Evolutionary conservation across 1,139 yeast genomes (phyloP).

Genomic region (Taphrina populina): DNA sequence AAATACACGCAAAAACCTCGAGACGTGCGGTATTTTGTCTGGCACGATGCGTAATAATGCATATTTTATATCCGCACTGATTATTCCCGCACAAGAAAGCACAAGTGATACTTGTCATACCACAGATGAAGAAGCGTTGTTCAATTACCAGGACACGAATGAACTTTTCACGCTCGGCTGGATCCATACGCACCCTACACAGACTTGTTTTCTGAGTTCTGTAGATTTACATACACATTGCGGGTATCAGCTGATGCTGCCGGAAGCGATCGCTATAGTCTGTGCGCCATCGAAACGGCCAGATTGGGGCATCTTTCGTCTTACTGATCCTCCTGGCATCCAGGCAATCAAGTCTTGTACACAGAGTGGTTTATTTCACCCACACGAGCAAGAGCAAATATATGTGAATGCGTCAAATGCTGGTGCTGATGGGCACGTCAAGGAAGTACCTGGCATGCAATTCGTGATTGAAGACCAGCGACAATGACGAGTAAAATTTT

Average conservation of each 20-base stretch:
- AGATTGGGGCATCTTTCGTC: conserved; percentile 56
- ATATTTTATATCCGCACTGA: conserved; percentile 57
- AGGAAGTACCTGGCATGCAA: conserved; percentile 13
- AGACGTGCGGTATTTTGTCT: conserved; percentile 64
- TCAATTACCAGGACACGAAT: conserved; percentile 54
- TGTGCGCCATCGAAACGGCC: conserved; percentile 56
- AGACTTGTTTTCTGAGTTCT: conserved; percentile 60
- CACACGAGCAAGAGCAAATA: conserved; percentile 47
- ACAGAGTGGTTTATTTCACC: conserved; percentile 51
- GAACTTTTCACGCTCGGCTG: conserved; percentile 62
- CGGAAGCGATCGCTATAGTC: conserved; percentile 64
- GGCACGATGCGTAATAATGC: conserved; percentile 59
- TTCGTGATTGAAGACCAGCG: conserved; percentile 24
- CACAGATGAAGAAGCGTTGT: conserved; percentile 56
- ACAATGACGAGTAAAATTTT: too few species aligned
- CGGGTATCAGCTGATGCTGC: conserved; percentile 64
- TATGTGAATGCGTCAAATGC: conserved; percentile 7
- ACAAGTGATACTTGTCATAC: conserved; percentile 61
- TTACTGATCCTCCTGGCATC: conserved; percentile 63
- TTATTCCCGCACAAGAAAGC: conserved; percentile 60
- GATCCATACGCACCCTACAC: conserved; percentile 71
- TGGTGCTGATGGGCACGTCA: conserved; percentile 11
- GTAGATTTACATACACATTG: conserved; percentile 64
- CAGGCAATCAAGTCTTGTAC: conserved; percentile 54
- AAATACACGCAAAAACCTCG: conserved; percentile 54